A percentile compares a stretch with the other conserved stretches of the same genome.
Conservation (phyloP, 2,329 filamentous ascomycete species). For the Fusarium denticulatum region DNA sequence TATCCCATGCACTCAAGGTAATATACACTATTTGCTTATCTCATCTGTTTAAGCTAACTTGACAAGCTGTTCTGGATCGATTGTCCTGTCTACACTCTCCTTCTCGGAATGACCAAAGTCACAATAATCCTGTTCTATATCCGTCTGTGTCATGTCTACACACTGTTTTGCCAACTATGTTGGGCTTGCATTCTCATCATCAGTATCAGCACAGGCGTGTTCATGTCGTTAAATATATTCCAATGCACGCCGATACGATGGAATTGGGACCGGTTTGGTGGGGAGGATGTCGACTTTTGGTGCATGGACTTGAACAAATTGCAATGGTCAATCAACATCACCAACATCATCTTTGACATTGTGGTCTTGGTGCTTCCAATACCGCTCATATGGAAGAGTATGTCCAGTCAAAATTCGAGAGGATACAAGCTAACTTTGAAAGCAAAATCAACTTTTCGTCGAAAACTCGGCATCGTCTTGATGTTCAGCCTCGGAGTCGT, state of each 20-base stretch:
- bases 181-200: not conserved
- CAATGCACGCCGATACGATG: slow-evolving; percentile 8
- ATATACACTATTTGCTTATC: accelerated
- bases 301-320: slow-evolving; percentile 17
- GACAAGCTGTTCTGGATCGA: not conserved
- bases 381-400: slow-evolving; percentile 18
- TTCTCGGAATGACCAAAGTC: slow-evolving; percentile 3
- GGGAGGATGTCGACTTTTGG: not conserved
- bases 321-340: slow-evolving; percentile 6
- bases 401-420: accelerated
- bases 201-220: not conserved
- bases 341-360: slow-evolving; percentile 5
- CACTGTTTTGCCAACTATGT: not conserved
- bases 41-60: accelerated
- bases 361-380: not conserved
- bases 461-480: slow-evolving; percentile 7
- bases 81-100: slow-evolving; percentile 2
- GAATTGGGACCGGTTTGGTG: slow-evolving; percentile 11
- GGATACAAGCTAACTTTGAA: accelerated
- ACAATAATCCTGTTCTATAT: slow-evolving; percentile 15
- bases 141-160: slow-evolving; percentile 8
- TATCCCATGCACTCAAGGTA: slow-evolving; percentile 16
- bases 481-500: slow-evolving; percentile 18
- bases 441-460: slow-evolving; percentile 9
- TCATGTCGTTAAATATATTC: slow-evolving; percentile 2